A percentile compares a stretch with the other conserved stretches of the same genome.
Conservation (phyloP, 2,329 filamentous ascomycete genomes). For the Apiospora phragmitis region DNA sequence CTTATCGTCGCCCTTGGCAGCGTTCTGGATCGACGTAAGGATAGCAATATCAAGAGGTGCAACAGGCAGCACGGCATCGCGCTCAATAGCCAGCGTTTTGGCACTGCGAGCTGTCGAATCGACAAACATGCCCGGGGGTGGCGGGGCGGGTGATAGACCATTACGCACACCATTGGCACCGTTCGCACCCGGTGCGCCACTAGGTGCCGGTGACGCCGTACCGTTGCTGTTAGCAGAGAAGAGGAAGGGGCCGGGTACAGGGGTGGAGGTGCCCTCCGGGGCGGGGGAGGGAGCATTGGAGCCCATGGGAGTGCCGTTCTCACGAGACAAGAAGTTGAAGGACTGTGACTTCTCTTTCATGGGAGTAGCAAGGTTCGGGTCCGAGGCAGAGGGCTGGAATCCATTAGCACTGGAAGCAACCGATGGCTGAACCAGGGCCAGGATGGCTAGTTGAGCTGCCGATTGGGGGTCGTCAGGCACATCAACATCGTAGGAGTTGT, state of each 20-base stretch:
- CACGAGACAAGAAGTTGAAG: conserved; percentile 70
- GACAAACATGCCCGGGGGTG: conserved; percentile 47
- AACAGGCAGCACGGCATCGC: conserved; percentile 78
- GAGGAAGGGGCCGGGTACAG: conserved; percentile 57
- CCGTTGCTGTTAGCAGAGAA: conserved; percentile 51
- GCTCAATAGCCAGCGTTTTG: conserved; percentile 62
- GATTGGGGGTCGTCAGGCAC: conserved; percentile 86
- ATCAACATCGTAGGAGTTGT: conserved; percentile 90
- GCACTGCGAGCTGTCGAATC: conserved; percentile 53
- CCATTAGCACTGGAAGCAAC: conserved; percentile 48
- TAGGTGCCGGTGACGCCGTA: conserved; percentile 53
- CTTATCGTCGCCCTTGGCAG: conserved; percentile 85
- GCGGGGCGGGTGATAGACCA: conserved; percentile 46
- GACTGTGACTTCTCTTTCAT: conserved; percentile 65
- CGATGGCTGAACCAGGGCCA: conserved; percentile 61
- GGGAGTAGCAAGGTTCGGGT: conserved; percentile 56
- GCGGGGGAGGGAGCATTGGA: conserved; percentile 87
- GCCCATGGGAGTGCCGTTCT: conserved; percentile 77
- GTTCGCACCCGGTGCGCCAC: conserved; percentile 28
- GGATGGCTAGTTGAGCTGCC: conserved; percentile 72
- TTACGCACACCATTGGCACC: conserved; percentile 39
- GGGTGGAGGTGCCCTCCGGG: conserved; percentile 74
- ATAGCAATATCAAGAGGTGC: conserved; percentile 88
- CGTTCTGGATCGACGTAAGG: conserved; percentile 84
- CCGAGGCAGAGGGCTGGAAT: conserved; percentile 37